Base-by-base conservation (phyloP, 2,329 filamentous ascomycete species). In the Fusarium hainanense region DNA sequence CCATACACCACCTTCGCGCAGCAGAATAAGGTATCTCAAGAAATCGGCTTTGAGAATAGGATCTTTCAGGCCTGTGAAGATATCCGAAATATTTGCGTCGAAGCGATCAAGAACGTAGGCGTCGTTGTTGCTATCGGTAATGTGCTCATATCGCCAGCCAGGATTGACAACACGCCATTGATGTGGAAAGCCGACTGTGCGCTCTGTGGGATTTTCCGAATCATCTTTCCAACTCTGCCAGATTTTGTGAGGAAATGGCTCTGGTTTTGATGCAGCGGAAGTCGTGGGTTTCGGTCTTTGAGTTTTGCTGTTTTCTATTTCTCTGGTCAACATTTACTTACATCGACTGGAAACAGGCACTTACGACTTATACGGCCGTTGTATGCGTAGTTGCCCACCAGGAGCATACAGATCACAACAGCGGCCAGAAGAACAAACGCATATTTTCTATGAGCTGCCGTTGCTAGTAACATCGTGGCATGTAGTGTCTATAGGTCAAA, bases 1-100 rank as follows among this genome's bases (percentile, higher is more conserved):
- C 77, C 92, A 93, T 68, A 92, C 89, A n/a, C 90, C 91, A 43
- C 91, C 90, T 58, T 90, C 84, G 11, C 89, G 88, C 28, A 92
- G 83, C 51, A 93, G 79, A 43, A 89, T 87, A 43, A 89, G 79
- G 74, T 89, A 89, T 68, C 87, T 82, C 79, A 89, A 86, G 73
- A 88, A 87, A 77, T 89, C 87, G 54, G 87, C 86, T 74, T 87
- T 88, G 21, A 89, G 77, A 10, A 89, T 79, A 2, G 83, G 80
- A 10, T 87, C 76, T 1, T 85, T 82, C 44, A 88, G 71, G 7
- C 82, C 79, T 25, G 82, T 77, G 66, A 86, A 79, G 9, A 88
- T 81, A 63, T 84, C 81, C 2, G 85, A 83, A 10, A 87, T 77
- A 12, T 86, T 84, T 7, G 87, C 84, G 74, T 90, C 91, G 44